Percentiles rank a stretch among this genome's conserved stretches.
Evolutionary conservation across 257 asterid species (phyloP).

Genomic region (Thymus quinquecostatus): DNA sequence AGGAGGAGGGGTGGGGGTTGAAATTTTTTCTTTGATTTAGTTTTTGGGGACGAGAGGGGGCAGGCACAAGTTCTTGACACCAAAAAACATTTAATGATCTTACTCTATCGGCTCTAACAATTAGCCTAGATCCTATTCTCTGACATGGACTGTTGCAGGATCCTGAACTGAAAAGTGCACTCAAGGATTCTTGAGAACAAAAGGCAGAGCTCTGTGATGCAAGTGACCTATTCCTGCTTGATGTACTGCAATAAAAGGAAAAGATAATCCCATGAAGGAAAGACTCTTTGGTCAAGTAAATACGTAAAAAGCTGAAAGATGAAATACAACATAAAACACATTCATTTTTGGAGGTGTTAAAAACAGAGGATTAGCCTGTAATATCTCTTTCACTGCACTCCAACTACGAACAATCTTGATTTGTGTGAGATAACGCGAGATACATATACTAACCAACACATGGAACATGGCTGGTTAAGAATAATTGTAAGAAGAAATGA

Average conservation of each 20-base stretch:
- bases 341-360: neutral
- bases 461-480: neutral
- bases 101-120: constrained; percentile 88
- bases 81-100: constrained; percentile 32
- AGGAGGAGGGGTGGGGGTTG: neutral
- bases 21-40: neutral
- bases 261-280: constrained; percentile 28
- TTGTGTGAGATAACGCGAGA: neutral
- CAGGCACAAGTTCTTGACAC: neutral
- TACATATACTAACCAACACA: neutral
- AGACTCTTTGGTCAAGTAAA: constrained; percentile 16
- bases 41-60: neutral
- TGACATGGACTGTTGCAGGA: constrained; percentile 44
- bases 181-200: constrained; percentile 58
- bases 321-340: neutral
- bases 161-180: constrained; percentile 55
- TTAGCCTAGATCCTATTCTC: constrained; percentile 61
- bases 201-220: constrained; percentile 70
- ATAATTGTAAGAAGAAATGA: neutral
- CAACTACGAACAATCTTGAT: neutral
- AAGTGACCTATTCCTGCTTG: constrained; percentile 58
- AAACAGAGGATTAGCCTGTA: neutral
- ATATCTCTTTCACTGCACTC: neutral
- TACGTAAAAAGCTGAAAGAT: neutral
- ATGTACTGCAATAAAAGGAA: constrained; percentile 48